phyloP scores from a whole-genome alignment of 139 green algal genomes.

The Pleodorina starrii region DNA sequence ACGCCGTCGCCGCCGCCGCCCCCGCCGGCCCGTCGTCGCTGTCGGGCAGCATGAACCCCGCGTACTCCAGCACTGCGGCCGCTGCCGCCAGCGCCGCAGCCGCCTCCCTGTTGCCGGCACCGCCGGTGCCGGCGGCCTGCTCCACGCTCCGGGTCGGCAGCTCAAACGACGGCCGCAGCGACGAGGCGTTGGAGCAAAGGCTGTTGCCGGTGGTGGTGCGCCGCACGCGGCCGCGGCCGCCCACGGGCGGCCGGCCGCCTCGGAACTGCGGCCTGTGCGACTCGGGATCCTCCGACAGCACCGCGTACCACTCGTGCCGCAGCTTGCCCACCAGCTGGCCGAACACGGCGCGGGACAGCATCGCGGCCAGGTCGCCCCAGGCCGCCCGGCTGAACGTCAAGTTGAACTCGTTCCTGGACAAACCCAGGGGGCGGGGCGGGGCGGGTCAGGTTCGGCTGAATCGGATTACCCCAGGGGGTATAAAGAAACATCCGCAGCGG shows the following conservation, averaged over 20 bases:
- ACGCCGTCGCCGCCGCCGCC: background rate
- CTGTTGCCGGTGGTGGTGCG: conserved; percentile 22
- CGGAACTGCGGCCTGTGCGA: background rate
- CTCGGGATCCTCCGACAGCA: conserved; percentile 23
- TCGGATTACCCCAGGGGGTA: too few species aligned
- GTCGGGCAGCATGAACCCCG: background rate
- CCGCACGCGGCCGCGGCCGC: background rate
- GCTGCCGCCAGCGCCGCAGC: conserved; percentile 32
- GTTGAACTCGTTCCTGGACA: conserved; percentile 57
- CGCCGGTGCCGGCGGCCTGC: background rate
- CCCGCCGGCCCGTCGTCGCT: background rate
- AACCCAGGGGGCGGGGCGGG: background rate
- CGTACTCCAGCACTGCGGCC: conserved; percentile 21
- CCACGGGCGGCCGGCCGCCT: background rate
- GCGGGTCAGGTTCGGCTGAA: too few species aligned
- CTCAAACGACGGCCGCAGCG: conserved; percentile 39
- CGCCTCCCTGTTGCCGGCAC: background rate
- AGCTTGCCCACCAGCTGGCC: conserved; percentile 39
- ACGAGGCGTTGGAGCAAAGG: background rate
- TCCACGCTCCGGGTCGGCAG: conserved; percentile 4
- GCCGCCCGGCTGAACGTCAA: conserved; percentile 41
- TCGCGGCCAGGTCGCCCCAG: conserved; percentile 49
- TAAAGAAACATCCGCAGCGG: too few species aligned
- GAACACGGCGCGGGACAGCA: conserved; percentile 52
- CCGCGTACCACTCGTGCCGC: conserved; percentile 48